Conservation (phyloP, 2,329 filamentous ascomycete species). For the Beauveria bassiana region DNA sequence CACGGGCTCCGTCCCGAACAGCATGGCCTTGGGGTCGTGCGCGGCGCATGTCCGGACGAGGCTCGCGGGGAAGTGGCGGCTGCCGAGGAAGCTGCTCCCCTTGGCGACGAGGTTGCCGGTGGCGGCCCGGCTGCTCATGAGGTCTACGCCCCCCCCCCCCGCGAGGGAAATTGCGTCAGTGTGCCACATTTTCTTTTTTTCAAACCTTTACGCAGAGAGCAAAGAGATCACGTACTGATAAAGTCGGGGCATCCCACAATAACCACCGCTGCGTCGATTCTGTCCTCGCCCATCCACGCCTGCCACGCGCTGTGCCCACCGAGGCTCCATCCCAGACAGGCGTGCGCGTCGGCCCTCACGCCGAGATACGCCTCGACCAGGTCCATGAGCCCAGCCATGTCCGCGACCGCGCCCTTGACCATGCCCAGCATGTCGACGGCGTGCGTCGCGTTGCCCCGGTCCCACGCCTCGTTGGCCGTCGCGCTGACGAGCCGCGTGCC, state of each 20-base stretch:
- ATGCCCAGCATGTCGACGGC: slow-evolving; percentile 87
- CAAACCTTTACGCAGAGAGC: no score
- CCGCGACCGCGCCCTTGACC: slow-evolving; percentile 65
- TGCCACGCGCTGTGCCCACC: slow-evolving; percentile 89
- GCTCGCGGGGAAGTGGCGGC: slow-evolving; percentile 64
- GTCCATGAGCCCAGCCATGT: slow-evolving; percentile 69
- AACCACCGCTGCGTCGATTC: slow-evolving; percentile 69
- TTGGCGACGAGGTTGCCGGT: slow-evolving; percentile 50
- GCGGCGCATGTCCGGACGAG: slow-evolving; percentile 56
- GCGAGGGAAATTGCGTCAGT: no score
- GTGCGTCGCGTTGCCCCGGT: slow-evolving; percentile 68
- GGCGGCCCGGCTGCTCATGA: slow-evolving; percentile 73
- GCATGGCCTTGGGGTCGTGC: slow-evolving; percentile 67
- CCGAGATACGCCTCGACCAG: slow-evolving; percentile 65
- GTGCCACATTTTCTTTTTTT: no score
- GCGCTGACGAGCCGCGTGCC: slow-evolving; percentile 62
- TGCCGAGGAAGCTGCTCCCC: slow-evolving; percentile 63
- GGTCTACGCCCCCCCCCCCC: slow-evolving; percentile 23
- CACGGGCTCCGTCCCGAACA: slow-evolving; percentile 49
- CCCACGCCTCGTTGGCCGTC: slow-evolving; percentile 70
- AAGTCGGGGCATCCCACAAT: slow-evolving; percentile 91
- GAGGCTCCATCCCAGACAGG: slow-evolving; percentile 75
- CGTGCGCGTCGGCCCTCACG: slow-evolving; percentile 49
- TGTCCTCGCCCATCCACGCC: slow-evolving; percentile 65
- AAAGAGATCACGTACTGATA: slow-evolving; percentile 42